Evolutionary conservation across 1,139 yeast species (phyloP), one percentile per base, ranked within the genome.

Genomic region (Saccharomyces hybrid): DNA sequence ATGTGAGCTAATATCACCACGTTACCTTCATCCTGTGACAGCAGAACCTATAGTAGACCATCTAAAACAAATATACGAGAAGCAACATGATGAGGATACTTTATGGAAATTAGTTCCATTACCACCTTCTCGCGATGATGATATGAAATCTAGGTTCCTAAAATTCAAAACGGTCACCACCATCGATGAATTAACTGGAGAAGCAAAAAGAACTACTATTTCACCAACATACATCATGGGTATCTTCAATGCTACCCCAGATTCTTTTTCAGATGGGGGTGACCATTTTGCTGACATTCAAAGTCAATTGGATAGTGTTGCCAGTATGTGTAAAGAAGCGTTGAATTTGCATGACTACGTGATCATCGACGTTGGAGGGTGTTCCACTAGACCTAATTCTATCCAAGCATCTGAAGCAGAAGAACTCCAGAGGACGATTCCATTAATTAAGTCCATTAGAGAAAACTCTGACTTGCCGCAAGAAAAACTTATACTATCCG

Each of bases 181-280:
- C 13, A 11, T 20, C 3, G 62, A 61, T 49, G 55, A 51, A 3
- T 11, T 59, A 1, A 52, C 58, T 0, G 55, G 54, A 2, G 42
- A 48, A 11, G 38, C 53, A 9, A 52, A 42, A 14, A 54, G 52
- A 59, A 63, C 31, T 62, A 78, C 52, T 55, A 61, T 57, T 7
- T 63, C 68, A 2, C 61, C 67, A 2, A 61, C 69, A n/a, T 60
- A 66, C 47, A 70, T 90, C 51, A 93, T 93, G 99, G 96, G 91
- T 1, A 84, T 93, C 50, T 70, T 93, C 56, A 93, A 93, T 65
- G 79, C 86, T 23, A 93, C 99, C 0, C 97, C 98, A 0, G 98
- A 95, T 68, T 90, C 97, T 0, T 93, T 93, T 66, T 88, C 97
- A 52, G 99, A 95, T 70, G 98, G 96, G 0, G 91, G 95, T 0